Percentiles rank a stretch among this genome's conserved stretches.
Evolutionary conservation across 768 basidiomycete species (phyloP).

Genomic region (Lactarius hatsudake): DNA sequence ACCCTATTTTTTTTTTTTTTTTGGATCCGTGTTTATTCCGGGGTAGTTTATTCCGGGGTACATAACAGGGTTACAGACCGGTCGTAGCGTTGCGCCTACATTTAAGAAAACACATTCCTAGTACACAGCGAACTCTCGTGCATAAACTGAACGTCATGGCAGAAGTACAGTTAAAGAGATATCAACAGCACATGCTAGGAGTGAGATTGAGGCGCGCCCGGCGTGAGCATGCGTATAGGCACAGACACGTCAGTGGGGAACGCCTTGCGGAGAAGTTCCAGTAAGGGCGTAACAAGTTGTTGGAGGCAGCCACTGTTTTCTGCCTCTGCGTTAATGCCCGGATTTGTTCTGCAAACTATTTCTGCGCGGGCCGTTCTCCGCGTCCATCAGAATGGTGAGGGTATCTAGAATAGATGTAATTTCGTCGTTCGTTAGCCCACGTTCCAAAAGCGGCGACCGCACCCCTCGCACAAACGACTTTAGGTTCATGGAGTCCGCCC

Average conservation of each 20-base stretch:
- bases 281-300: background rate
- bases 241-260: background rate
- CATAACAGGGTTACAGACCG: too few relatives aligned
- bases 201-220: background rate
- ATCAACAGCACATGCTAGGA: background rate
- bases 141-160: background rate
- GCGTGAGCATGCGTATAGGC: background rate
- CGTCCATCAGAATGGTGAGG: background rate
- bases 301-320: background rate
- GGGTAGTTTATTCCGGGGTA: too few relatives aligned
- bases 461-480: background rate
- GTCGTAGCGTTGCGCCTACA: too few relatives aligned
- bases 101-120: too few relatives aligned
- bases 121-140: background rate
- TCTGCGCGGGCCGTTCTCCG: background rate
- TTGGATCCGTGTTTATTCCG: too few relatives aligned
- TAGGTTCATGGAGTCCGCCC: background rate
- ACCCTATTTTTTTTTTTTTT: too few relatives aligned
- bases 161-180: background rate
- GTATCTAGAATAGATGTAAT: background rate
- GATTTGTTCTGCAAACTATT: background rate
- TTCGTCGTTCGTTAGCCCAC: background rate
- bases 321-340: background rate
- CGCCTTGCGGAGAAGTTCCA: background rate
- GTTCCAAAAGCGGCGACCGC: background rate